Evolutionary conservation across 371 early-diverging fungal genomes (phyloP).

Genomic region (Rhizopus arrhizus): DNA sequence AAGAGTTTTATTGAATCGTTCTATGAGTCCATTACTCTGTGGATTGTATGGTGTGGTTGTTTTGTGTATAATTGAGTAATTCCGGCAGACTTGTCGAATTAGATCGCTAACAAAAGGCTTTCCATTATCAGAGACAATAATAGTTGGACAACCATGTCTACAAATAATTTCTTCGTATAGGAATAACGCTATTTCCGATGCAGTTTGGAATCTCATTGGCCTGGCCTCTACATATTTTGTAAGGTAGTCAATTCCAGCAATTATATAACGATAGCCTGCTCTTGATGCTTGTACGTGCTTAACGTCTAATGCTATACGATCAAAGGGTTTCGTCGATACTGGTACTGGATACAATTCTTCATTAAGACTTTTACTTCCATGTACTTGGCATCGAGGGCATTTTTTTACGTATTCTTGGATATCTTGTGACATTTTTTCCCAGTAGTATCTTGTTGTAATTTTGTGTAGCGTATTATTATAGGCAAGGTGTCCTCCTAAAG

Average conservation of each 20-base stretch:
- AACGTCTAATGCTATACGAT: neutral
- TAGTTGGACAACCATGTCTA: neutral
- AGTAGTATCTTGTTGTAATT: neutral
- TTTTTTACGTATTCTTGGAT: neutral
- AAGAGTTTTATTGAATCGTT: neutral
- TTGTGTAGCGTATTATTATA: neutral
- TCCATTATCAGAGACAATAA: neutral
- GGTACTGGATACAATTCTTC: neutral
- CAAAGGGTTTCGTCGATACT: neutral
- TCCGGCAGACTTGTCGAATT: neutral
- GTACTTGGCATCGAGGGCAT: slow-evolving; percentile 6
- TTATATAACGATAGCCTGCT: slow-evolving; percentile 19
- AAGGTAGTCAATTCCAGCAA: slow-evolving; percentile 28
- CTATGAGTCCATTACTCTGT: neutral
- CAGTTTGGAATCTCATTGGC: slow-evolving; percentile 1
- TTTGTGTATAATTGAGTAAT: neutral
- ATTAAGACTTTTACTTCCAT: neutral
- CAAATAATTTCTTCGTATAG: slow-evolving; percentile 3
- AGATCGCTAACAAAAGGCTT: neutral
- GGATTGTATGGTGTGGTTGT: neutral
- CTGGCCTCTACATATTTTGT: slow-evolving; percentile 10
- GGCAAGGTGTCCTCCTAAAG: slow-evolving; percentile 2
- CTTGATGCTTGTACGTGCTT: slow-evolving; percentile 7
- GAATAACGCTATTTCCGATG: neutral
- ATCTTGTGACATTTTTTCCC: neutral